Percentiles rank a stretch among this genome's conserved stretches.
Evolutionary conservation across 495 filamentous ascomycete species (phyloP).

Genomic region (Sordaria brevicollis): DNA sequence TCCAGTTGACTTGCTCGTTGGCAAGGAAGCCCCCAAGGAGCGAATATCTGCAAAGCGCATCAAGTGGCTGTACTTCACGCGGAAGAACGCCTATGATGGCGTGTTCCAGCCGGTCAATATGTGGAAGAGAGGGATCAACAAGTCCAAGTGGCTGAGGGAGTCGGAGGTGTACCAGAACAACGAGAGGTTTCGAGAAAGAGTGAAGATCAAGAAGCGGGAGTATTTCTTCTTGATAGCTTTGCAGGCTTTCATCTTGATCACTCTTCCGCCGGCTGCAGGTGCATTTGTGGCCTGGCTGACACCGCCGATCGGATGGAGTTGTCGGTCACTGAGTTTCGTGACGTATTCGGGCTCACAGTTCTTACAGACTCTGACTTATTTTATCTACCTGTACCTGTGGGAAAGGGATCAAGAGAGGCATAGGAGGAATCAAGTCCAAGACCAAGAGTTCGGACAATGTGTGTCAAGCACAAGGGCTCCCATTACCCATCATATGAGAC

Average conservation of each 20-base stretch:
- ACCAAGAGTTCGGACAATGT: not conserved
- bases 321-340: constrained; percentile 30
- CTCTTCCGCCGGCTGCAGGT: constrained; percentile 14
- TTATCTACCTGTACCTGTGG: not conserved
- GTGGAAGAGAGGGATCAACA: constrained; percentile 3
- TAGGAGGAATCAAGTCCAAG: not conserved
- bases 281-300: constrained; percentile 26
- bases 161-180: not conserved
- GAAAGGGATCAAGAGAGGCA: not conserved
- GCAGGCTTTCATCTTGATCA: constrained; percentile 9
- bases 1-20: not conserved
- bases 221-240: not conserved
- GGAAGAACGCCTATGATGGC: not conserved
- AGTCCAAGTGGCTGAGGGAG: not conserved
- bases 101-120: constrained; percentile 1
- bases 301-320: constrained; percentile 30
- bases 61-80: not conserved
- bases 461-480: not conserved
- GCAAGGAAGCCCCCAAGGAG: not conserved
- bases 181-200: not conserved
- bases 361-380: constrained; percentile 24
- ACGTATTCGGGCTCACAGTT: constrained; percentile 31
- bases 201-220: not conserved
- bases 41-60: not conserved
- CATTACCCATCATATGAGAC: too few species aligned